Conservation (phyloP, 2,329 filamentous ascomycete genomes). For the Escovopsis weberi region DNA sequence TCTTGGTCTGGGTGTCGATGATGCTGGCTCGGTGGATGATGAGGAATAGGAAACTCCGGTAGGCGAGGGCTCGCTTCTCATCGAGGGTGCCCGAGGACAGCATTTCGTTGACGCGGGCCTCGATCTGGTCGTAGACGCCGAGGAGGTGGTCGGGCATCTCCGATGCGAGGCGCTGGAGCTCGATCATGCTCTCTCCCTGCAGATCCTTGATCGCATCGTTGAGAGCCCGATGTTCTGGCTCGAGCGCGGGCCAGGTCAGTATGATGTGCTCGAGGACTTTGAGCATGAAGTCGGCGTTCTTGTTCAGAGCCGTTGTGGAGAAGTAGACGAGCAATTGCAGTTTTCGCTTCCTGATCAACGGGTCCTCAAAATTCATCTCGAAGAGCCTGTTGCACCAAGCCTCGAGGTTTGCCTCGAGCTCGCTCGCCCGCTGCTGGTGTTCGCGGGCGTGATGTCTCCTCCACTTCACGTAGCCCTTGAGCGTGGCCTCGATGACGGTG, state of each 20-base stretch:
- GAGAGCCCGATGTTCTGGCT: constrained; percentile 57
- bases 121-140: constrained; percentile 75
- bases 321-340: constrained; percentile 74
- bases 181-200: constrained; percentile 69
- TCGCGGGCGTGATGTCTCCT: constrained; percentile 20
- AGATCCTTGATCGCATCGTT: constrained; percentile 84
- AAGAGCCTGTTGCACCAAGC: constrained; percentile 61
- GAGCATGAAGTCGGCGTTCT: constrained; percentile 67
- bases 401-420: constrained; percentile 50
- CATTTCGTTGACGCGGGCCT: constrained; percentile 70
- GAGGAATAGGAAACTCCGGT: constrained; percentile 83
- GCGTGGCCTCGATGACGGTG: constrained; percentile 71
- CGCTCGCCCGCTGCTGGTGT: constrained; percentile 36
- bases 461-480: constrained; percentile 86
- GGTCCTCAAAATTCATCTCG: constrained; percentile 64
- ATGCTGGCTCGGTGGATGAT: constrained; percentile 77
- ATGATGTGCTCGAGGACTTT: constrained; percentile 86
- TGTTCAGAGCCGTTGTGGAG: constrained; percentile 65
- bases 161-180: constrained; percentile 75
- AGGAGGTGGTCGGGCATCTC: constrained; percentile 86
- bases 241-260: constrained; percentile 61
- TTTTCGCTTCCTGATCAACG: constrained; percentile 66
- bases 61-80: constrained; percentile 71
- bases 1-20: constrained; percentile 55
- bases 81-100: constrained; percentile 58